Base-by-base conservation (phyloP, 306 rosid genomes). In the Cyamopsis tetragonoloba region DNA sequence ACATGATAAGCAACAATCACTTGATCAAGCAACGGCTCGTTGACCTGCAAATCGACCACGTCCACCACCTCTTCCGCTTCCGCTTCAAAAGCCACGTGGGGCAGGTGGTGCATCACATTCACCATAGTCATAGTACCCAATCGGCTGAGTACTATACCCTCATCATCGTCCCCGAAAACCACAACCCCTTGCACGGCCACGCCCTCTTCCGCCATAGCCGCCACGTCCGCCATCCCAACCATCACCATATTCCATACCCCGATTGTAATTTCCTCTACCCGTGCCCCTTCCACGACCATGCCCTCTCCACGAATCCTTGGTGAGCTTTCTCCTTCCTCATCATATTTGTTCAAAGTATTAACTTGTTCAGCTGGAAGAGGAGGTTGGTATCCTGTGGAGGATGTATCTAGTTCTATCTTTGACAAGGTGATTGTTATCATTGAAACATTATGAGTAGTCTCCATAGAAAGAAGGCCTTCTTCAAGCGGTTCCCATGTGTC, bases 401-500 rank as follows among this genome's bases (percentile, higher is more conserved):
- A 83, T 4, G 84, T 77, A 76, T 77, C 82, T 34, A 92, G 77
- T 63, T 87, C 84, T 41, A 76, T 74, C 79, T 77, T 85, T 4
- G 96, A 92, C 83, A 92, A 75, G 53, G 89, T 85, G 74, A 92
- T 85, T 35, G 88, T 75, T 77, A 92, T 88, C 92, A 87, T 81
- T 41, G 98, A 92, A 73, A 92, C 98, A 80, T 87, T 96, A 7
- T 96, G 87, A 15, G 87, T 87, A 53, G 95, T 92, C 85, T 92
- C 96, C 59, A 92, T 79, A 70, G 92, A 89, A 68, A 84, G 88
- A 72, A 92, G 85, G 88, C 98, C 96, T 77, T 92, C 95, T 84
- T 92, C 98, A 0, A 89, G 86, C 5, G 98, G 98, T 56, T 92
- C 96, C 91, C 96, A 92, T 24, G 62, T 79, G 31, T 92, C 98